phyloP scores from a whole-genome alignment of 768 basidiomycete species.

The Kwoniella newhampshirensis region DNA sequence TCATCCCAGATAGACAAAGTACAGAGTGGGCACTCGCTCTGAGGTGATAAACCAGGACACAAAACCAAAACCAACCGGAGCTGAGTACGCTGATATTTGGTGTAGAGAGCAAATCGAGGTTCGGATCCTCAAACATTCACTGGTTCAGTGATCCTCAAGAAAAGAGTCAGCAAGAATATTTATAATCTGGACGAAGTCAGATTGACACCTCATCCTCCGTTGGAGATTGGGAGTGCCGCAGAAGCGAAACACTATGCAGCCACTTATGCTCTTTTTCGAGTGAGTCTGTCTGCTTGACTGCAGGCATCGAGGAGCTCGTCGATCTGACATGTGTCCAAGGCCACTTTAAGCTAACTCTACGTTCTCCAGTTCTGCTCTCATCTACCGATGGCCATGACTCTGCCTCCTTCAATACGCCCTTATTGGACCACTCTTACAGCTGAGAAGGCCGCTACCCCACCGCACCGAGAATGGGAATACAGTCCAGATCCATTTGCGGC shows the following conservation, averaged over 20 bases:
- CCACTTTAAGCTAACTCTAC: not conserved
- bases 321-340: no score
- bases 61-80: not conserved
- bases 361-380: conserved; percentile 42
- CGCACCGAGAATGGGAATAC: conserved; percentile 82
- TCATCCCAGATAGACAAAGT: no score
- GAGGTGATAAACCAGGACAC: not conserved
- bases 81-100: not conserved
- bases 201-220: conserved; percentile 71
- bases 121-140: conserved; percentile 53
- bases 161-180: conserved; percentile 65
- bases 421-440: conserved; percentile 77
- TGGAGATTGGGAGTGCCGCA: conserved; percentile 64
- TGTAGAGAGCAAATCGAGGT: conserved; percentile 31
- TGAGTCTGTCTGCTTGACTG: conserved; percentile 51
- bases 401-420: conserved; percentile 80
- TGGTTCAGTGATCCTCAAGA: conserved; percentile 68
- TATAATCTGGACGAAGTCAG: conserved; percentile 68
- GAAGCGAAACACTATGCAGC: conserved; percentile 93
- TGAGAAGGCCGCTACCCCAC: conserved; percentile 67
- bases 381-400: conserved; percentile 56
- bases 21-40: no score
- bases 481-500: conserved; percentile 82
- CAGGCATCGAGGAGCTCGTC: not conserved
- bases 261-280: conserved; percentile 80